Percentiles rank a stretch among this genome's conserved stretches.
Evolutionary conservation across 2,329 filamentous ascomycete genomes (phyloP).

Genomic region (Sporothrix variecibatus): DNA sequence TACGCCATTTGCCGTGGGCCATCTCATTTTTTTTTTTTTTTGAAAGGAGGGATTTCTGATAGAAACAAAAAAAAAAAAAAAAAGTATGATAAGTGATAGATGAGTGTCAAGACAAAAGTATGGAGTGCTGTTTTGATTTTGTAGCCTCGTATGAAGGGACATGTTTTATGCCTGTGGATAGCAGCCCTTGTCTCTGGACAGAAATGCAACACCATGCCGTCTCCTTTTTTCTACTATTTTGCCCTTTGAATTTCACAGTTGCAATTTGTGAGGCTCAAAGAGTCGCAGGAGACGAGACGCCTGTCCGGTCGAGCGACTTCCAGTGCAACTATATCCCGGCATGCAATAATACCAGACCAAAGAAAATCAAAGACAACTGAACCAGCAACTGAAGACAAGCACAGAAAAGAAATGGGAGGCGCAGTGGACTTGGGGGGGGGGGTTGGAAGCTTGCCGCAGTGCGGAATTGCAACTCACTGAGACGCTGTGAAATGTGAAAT

Average conservation of each 20-base stretch:
- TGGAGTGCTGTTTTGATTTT: not conserved
- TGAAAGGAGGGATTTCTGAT: not conserved
- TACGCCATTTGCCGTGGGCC: slow-evolving; percentile 2
- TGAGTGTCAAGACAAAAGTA: not conserved
- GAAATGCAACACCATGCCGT: not conserved
- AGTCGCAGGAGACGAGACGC: not conserved
- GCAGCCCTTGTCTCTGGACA: not conserved
- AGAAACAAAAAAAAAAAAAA: not conserved
- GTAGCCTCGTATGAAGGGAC: not conserved
- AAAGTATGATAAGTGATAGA: no score
- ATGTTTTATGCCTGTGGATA: not conserved
- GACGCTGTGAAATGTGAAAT: not conserved
- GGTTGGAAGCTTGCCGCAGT: not conserved
- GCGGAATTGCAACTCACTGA: slow-evolving; percentile 1
- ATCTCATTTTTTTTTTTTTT: not conserved
- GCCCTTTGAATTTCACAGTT: not conserved
- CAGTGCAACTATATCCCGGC: slow-evolving; percentile 10
- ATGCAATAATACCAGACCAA: slow-evolving; percentile 13
- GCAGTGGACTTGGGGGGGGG: not conserved
- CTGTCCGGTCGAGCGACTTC: not conserved
- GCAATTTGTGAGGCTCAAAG: not conserved
- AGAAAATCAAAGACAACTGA: not conserved
- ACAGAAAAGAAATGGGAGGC: not conserved
- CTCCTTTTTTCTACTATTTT: not conserved
- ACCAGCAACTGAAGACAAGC: not conserved